Evolutionary conservation across 164 flowering plant species (phyloP), one percentile per base, ranked within the genome.

Genomic region (Dillenia suffruticosa): DNA sequence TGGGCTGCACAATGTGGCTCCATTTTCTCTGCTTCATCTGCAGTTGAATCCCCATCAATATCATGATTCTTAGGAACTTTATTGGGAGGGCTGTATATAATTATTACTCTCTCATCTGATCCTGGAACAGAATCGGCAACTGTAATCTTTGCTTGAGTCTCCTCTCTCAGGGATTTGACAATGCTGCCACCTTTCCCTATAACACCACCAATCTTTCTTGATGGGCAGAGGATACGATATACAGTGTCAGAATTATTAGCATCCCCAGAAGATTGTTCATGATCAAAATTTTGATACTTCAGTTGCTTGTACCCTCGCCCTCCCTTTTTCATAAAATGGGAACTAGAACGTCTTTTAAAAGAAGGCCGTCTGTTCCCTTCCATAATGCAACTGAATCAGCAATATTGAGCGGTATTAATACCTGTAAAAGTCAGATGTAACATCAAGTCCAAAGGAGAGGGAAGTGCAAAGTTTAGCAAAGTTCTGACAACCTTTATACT

Each of bases 121-220:
- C 90, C 90, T 45, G 80, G 84, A 66, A 89, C 72, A 54, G 88
- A 46, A 49, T 86, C 92, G 63, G 77, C 76, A 72, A 89, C 85
- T 50, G 82, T 83, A 59, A 89, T 89, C 64, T 84, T 89, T 19
- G 96, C 81, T 54, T 61, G 73, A 2, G 90, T 89, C 54, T 82
- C 96, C 46, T 79, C 88, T 73, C 92, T 80, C 51, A 86, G 63
- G 44, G 81, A 64, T 61, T 84, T 89, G 47, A 86, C 70, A 51
- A 81, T 86, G 61, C 61, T 69, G 24, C 96, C 96, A 54, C 90
- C 92, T 70, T 76, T 86, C 15, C 96, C 96, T 63, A 86, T 83
- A 44, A 89, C 86, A 71, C 87, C 64, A 52, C 92, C 92, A 54
- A 83, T 83, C 73, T 81, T 86, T 59, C 58, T 82, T 51, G 73